phyloP scores from a whole-genome alignment of 192 early-diverging fungal species.

The Backusella luteola region DNA sequence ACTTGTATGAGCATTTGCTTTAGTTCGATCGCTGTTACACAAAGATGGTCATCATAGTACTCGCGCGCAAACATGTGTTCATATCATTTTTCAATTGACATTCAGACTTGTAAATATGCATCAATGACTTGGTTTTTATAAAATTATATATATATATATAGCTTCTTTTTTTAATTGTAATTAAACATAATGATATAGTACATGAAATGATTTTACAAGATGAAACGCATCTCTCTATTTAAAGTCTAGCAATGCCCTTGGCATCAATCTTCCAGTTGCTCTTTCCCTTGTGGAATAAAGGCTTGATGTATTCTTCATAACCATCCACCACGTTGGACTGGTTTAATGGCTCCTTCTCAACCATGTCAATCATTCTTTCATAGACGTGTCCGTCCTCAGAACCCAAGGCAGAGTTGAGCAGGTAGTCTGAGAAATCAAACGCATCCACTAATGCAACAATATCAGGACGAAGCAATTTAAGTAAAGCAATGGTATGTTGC shows the following conservation, averaged over 20 bases:
- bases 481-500: slow-evolving; percentile 44
- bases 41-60: neutral
- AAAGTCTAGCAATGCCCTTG: slow-evolving; percentile 24
- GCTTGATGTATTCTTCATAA: slow-evolving; percentile 45
- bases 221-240: neutral
- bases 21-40: neutral
- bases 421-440: slow-evolving; percentile 71
- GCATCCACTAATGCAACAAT: slow-evolving; percentile 79
- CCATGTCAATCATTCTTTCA: slow-evolving; percentile 68
- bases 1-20: neutral
- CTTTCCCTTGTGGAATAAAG: slow-evolving; percentile 29
- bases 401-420: slow-evolving; percentile 78
- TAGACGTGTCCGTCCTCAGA: slow-evolving; percentile 74
- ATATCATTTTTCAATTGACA: neutral
- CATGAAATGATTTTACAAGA: neutral
- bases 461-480: slow-evolving; percentile 71
- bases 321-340: slow-evolving; percentile 50
- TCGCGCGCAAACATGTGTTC: neutral
- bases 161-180: neutral
- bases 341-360: slow-evolving; percentile 75
- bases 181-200: neutral
- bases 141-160: neutral
- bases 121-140: neutral
- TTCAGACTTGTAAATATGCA: neutral
- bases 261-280: slow-evolving; percentile 18